Base-by-base conservation (phyloP, 495 filamentous ascomycete genomes). In the Hapsidospora chrysogenum region DNA sequence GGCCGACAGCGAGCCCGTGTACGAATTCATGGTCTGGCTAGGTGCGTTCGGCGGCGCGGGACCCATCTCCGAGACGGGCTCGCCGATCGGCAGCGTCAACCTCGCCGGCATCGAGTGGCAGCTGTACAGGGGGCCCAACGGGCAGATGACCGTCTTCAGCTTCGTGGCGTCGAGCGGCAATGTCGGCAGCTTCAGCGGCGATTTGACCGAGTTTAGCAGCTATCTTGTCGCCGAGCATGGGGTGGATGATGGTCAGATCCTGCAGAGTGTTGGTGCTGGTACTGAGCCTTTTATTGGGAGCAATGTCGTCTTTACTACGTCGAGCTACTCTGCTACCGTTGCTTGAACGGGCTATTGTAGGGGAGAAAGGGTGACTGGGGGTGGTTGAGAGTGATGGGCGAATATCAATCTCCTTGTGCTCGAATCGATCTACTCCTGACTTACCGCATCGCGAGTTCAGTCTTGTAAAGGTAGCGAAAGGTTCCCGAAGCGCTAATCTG, bases 1-100 rank as follows among this genome's bases (percentile, higher is more conserved):
- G 14, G 44, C 65, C 8, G 46, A 46, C 34, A 61, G 60, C 16
- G 46, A 46, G 23, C 50, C 58, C 19, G 58, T 71, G 44, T 78
- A 76, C 49, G 76, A 81, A 51, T 61, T 81, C 49, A 81, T 81
- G 76, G 59, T 81, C 44, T 81, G 76, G 76, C 63, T 79, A 16
- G 72, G 55, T 3, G 66, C 68, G 18, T 50, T 69, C 38, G 74
- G 72, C 21, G 72, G 68, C 31, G 71, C 75, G 3, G 72, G 70
- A 9, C 71, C 74, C 3, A 77, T 78, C 48, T 73, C 69, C 9
- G 60, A 60, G 19, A 70, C 59, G 5, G 72, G 71, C 35, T 58
- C 56, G 8, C 20, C 72, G 1, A 56, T 75, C 37, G 68, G 64
- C 5, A 72, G 61, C 1, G 51, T 60, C 3, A 68, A 49, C 14